phyloP scores from a whole-genome alignment of 108 stramenopile genomes.

The Nannochloropsis gaditana region DNA sequence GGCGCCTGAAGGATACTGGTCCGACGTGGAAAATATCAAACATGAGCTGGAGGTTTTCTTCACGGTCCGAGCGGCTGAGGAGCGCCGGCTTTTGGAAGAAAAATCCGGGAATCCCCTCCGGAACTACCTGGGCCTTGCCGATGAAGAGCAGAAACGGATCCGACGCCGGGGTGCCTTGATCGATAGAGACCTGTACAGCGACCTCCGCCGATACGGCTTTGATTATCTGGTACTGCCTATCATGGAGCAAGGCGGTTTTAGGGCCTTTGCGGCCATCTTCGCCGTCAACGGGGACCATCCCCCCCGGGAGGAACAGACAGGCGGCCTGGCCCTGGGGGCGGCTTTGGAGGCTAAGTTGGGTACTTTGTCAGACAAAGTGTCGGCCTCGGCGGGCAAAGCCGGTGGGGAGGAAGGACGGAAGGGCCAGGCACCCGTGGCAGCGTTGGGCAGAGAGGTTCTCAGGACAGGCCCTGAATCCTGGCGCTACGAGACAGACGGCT shows the following conservation, averaged over 20 bases:
- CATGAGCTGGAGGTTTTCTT: constrained; percentile 12
- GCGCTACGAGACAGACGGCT: not conserved
- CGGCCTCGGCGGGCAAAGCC: not conserved
- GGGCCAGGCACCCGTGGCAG: not conserved
- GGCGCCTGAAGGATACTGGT: not conserved
- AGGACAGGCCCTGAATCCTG: not conserved
- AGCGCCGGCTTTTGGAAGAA: not conserved
- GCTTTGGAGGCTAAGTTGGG: constrained; percentile 19
- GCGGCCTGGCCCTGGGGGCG: not conserved
- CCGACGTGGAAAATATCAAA: not conserved
- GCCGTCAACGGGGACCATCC: constrained; percentile 6
- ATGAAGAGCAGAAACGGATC: not conserved
- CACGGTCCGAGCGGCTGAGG: not conserved
- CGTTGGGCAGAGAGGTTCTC: not conserved
- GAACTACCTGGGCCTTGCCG: not conserved
- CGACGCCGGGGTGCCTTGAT: not conserved
- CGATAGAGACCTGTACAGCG: not conserved
- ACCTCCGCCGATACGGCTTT: not conserved
- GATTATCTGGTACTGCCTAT: constrained; percentile 9
- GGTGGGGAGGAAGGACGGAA: not conserved
- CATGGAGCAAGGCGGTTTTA: not conserved
- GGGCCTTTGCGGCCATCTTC: not conserved
- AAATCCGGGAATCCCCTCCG: not conserved
- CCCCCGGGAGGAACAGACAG: not conserved
- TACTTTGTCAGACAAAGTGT: constrained; percentile 2